Evolutionary conservation across 495 filamentous ascomycete genomes (phyloP).

Genomic region (Hypoxylon fragiforme): DNA sequence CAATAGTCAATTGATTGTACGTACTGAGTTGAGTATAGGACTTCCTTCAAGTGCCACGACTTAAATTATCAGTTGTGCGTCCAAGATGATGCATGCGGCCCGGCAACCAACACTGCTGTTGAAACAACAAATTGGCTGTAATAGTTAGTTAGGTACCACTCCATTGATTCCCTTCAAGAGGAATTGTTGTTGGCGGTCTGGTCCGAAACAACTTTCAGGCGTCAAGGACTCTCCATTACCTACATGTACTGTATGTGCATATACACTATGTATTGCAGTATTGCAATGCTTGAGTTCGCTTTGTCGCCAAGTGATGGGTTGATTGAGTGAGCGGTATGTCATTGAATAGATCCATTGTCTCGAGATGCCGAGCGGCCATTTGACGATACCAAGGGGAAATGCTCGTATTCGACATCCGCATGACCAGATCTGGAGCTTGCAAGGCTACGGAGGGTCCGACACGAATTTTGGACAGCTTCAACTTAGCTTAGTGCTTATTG

Average conservation of each 20-base stretch:
- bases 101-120: constrained; percentile 5
- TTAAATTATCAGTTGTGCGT: constrained; percentile 16
- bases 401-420: constrained; percentile 27
- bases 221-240: background rate
- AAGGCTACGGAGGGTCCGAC: constrained; percentile 10
- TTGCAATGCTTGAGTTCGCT: too few relatives aligned
- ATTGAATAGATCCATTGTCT: too few relatives aligned
- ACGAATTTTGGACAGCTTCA: background rate
- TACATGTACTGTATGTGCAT: background rate
- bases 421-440: constrained; percentile 10
- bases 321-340: too few relatives aligned
- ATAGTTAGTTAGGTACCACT: constrained; percentile 18
- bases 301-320: too few relatives aligned
- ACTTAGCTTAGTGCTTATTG: background rate
- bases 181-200: constrained; percentile 1
- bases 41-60: too few relatives aligned
- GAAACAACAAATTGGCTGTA: constrained; percentile 26
- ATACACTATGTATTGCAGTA: too few relatives aligned
- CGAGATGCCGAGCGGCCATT: constrained; percentile 7
- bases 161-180: constrained; percentile 12
- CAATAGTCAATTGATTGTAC: background rate
- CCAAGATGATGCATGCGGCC: constrained; percentile 9
- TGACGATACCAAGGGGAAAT: constrained; percentile 1
- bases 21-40: too few relatives aligned
- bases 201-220: constrained; percentile 13